phyloP scores from a whole-genome alignment of 805 yeast genomes.

The Tetrapisispora fleetii region DNA sequence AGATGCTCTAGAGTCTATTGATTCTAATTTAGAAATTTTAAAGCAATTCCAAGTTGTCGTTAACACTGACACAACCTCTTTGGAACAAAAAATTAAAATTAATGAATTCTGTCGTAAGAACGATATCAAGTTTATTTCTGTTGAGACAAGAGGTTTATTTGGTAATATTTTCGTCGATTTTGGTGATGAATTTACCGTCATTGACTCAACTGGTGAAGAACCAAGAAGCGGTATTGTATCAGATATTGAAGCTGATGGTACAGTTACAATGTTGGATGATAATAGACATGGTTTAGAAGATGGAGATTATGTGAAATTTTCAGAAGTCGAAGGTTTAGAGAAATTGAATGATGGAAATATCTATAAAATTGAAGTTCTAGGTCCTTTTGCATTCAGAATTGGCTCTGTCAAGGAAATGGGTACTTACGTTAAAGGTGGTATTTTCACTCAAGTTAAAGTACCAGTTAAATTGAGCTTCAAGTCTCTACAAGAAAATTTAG shows the following conservation, averaged over 20 bases:
- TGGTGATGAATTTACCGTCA: conserved; percentile 68
- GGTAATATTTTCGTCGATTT: conserved; percentile 86
- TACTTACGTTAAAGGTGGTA: conserved; percentile 70
- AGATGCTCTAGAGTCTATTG: conserved; percentile 46
- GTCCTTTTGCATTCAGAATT: conserved; percentile 89
- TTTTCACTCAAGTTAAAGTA: conserved; percentile 84
- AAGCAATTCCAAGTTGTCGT: conserved; percentile 65
- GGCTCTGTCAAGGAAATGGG: conserved; percentile 48
- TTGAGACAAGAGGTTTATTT: conserved; percentile 80
- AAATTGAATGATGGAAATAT: conserved; percentile 65
- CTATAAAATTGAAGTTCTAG: conserved; percentile 71
- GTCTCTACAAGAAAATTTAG: conserved; percentile 52
- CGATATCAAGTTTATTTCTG: conserved; percentile 68
- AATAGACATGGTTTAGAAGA: conserved; percentile 89
- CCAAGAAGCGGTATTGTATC: conserved; percentile 80
- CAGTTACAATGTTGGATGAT: conserved; percentile 88
- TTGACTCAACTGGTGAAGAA: conserved; percentile 90
- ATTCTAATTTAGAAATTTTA: conserved; percentile 37
- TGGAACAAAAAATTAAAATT: conserved; percentile 67
- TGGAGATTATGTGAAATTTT: conserved; percentile 79
- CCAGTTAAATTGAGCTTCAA: conserved; percentile 59
- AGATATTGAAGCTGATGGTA: conserved; percentile 78
- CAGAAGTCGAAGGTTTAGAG: conserved; percentile 76
- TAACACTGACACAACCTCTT: conserved; percentile 58
- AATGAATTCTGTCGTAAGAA: conserved; percentile 65